These are phyloP conservation scores for Xylaria hypoxylon DNA, from an alignment of 2,329 filamentous ascomycete genomes.

Conservation along the genomic window DNA sequence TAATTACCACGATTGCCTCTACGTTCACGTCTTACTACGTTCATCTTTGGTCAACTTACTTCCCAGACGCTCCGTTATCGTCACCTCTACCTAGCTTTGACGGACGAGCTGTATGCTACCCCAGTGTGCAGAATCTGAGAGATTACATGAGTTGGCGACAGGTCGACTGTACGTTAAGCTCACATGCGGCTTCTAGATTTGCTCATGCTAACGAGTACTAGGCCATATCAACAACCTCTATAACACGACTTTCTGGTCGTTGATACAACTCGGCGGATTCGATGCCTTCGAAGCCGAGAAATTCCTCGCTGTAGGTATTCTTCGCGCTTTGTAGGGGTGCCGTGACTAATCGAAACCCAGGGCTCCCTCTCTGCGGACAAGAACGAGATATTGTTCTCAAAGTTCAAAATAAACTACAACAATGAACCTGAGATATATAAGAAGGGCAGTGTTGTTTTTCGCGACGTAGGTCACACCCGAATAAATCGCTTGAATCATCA, in stretches of 20 bases:
- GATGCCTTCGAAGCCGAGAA: slow-evolving; percentile 83
- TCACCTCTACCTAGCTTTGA: slow-evolving; percentile 90
- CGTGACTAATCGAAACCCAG: slow-evolving; percentile 57
- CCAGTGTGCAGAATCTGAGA: slow-evolving; percentile 80
- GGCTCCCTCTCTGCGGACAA: slow-evolving; percentile 89
- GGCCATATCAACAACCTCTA: slow-evolving; percentile 99
- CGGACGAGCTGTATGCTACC: slow-evolving; percentile 90
- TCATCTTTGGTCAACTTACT: slow-evolving; percentile 80
- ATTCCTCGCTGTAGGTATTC: slow-evolving; percentile 73
- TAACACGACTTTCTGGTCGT: slow-evolving; percentile 95
- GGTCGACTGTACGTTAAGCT: slow-evolving; percentile 79
- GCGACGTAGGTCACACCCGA: slow-evolving; percentile 69
- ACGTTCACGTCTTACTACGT: slow-evolving; percentile 95
- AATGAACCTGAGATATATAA: slow-evolving; percentile 92
- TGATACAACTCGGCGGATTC: slow-evolving; percentile 83
- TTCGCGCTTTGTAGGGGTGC: neutral
- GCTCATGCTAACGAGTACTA: slow-evolving; percentile 53
- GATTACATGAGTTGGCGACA: slow-evolving; percentile 99
- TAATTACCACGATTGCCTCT: slow-evolving; percentile 90
- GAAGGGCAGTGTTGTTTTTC: slow-evolving; percentile 91
- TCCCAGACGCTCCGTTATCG: slow-evolving; percentile 76
- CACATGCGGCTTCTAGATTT: neutral
- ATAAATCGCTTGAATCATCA: neutral
- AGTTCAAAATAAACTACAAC: slow-evolving; percentile 96
- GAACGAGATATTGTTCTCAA: slow-evolving; percentile 92